Evolutionary conservation across 768 basidiomycete species (phyloP), one percentile per base, ranked within the genome.

Genomic region (Mycena filopes): DNA sequence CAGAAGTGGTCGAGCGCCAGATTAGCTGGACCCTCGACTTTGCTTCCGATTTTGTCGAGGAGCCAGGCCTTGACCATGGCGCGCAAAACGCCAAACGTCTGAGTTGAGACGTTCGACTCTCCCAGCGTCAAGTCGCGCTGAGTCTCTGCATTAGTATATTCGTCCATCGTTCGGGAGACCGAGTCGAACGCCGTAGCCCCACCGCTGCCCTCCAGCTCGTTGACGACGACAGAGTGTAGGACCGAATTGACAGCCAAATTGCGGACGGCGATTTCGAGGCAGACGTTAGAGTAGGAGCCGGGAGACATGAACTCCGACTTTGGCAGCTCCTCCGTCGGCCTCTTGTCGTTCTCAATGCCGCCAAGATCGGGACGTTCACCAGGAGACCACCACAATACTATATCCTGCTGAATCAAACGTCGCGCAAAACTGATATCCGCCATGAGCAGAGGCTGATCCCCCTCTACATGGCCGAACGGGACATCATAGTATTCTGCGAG

Each of bases 341-440:
- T 84, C 56, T 85, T 86, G 76, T 99, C 97, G 49, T 94, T 89
- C 74, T 99, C 96, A 53, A 91, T 86, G 4, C 98, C 98, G 36
- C 98, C 98, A 0, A 99, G 83, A 78, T 99, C 98, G 4, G 98
- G 96, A 21, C 86, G 86, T 31, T 94, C 89, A 4, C 90, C 87
- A 2, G 91, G 85, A 11, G 98, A 97, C 98, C 98, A 99, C 98
- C 98, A 99, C 4, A 99, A 82, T 4, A 98, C 83, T 72, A 94
- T 89, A 72, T 99, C 98, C 67, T 98, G 94, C 49, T 90, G 89
- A 31, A 91, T 80, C 56, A 99, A 79, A 43, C 93, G 88, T 8
- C 97, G 89, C 2, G 98, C 94, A 71, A 98, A 98, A 68, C 88
- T 91, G 68, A 99, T 83, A 70, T 99, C 98, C 1, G 95, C 88